Evolutionary conservation across 2,329 filamentous ascomycete genomes (phyloP).

Genomic region (Exophiala aquamarina): DNA sequence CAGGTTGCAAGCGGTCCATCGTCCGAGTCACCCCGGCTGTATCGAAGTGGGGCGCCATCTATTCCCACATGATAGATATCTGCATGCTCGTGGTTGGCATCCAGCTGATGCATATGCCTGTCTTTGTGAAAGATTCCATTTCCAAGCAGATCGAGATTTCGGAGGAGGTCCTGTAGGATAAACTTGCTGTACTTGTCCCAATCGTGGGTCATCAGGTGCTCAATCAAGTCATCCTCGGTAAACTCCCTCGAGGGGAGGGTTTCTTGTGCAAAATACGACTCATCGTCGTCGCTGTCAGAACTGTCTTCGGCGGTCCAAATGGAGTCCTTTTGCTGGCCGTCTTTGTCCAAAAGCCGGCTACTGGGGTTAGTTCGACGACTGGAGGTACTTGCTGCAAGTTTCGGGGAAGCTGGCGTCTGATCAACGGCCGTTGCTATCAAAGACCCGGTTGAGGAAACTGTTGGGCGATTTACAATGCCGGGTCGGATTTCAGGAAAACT

Average conservation of each 20-base stretch:
- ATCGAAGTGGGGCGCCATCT: slow-evolving; percentile 44
- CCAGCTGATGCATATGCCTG: slow-evolving; percentile 40
- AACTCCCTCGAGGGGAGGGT: slow-evolving; percentile 40
- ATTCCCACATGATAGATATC: slow-evolving; percentile 58
- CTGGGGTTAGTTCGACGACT: slow-evolving; percentile 9
- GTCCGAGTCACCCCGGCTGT: slow-evolving; percentile 31
- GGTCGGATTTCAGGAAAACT: slow-evolving; percentile 2
- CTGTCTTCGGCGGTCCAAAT: slow-evolving; percentile 34
- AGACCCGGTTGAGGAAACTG: slow-evolving; percentile 7
- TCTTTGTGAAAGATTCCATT: slow-evolving; percentile 38
- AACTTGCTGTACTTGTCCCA: slow-evolving; percentile 43
- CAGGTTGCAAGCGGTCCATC: slow-evolving; percentile 37
- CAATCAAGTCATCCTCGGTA: slow-evolving; percentile 45
- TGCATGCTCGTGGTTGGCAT: slow-evolving; percentile 51
- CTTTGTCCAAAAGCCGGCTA: slow-evolving; percentile 14
- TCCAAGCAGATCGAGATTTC: slow-evolving; percentile 40
- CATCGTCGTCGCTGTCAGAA: slow-evolving; percentile 39
- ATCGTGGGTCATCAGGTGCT: slow-evolving; percentile 44
- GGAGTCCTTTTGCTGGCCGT: slow-evolving; percentile 20
- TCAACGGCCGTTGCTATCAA: slow-evolving; percentile 1
- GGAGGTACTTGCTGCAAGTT: neutral
- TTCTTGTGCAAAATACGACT: slow-evolving; percentile 40
- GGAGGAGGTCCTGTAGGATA: slow-evolving; percentile 44
- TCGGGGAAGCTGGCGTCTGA: neutral
- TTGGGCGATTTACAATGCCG: slow-evolving; percentile 1